Conservation (phyloP, 345 rosid genomes). For the Rhizophora mangle region DNA sequence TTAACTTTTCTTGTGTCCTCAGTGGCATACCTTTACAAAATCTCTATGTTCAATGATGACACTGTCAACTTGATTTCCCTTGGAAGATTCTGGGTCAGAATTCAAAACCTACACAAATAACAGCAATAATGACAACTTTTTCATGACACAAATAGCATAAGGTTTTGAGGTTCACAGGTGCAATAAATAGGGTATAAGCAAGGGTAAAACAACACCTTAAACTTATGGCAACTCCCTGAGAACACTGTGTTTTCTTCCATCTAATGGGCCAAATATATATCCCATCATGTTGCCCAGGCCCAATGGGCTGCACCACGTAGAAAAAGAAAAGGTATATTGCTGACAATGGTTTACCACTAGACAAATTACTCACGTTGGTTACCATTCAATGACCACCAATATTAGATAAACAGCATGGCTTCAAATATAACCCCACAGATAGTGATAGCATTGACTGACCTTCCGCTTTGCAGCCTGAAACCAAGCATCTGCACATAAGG, state of each 20-base stretch:
- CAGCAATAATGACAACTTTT: slow-evolving; percentile 8
- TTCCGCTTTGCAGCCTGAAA: slow-evolving; percentile 91
- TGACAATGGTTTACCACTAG: no score
- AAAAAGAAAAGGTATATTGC: no score
- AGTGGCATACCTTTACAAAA: slow-evolving; percentile 66
- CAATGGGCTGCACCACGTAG: no score
- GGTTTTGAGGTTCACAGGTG: neutral
- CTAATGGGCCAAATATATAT: no score
- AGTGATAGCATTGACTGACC: slow-evolving; percentile 37
- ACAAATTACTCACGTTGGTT: no score
- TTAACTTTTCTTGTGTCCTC: neutral
- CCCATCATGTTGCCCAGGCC: no score
- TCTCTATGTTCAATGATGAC: slow-evolving; percentile 65
- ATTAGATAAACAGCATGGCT: neutral
- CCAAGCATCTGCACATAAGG: slow-evolving; percentile 99
- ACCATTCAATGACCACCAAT: neutral
- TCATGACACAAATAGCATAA: neutral
- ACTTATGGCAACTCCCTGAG: no score
- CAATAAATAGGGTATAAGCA: neutral
- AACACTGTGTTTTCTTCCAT: no score
- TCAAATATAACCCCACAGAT: neutral
- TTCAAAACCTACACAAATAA: slow-evolving; percentile 44
- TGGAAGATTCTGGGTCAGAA: slow-evolving; percentile 40
- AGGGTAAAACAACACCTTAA: no score
- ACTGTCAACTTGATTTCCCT: slow-evolving; percentile 47